A percentile compares a stretch with the other conserved stretches of the same genome.
phyloP scores from a whole-genome alignment of 2,329 filamentous ascomycete genomes.

The Aspergillus awamori region DNA sequence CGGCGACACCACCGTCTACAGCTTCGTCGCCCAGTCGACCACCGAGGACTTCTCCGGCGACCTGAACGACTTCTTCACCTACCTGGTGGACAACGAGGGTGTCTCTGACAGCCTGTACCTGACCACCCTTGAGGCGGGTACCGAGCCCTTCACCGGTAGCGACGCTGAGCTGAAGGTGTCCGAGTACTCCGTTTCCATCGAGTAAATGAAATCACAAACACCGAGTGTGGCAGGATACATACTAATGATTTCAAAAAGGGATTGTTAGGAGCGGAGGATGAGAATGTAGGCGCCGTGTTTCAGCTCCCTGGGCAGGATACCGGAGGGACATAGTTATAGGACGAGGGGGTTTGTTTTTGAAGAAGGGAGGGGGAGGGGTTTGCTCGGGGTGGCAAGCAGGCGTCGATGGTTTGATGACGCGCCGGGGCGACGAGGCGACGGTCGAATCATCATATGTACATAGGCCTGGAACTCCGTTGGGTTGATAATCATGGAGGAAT shows the following conservation, averaged over 20 bases:
- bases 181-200: conserved; percentile 34
- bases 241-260: not conserved
- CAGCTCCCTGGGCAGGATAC: conserved; percentile 19
- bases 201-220: conserved; percentile 18
- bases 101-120: conserved; percentile 54
- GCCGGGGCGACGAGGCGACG: not conserved
- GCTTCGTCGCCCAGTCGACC: conserved; percentile 56
- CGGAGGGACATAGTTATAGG: conserved; percentile 1
- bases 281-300: conserved; percentile 26
- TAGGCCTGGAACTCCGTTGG: not conserved
- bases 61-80: conserved; percentile 60
- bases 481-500: not conserved
- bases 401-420: not conserved
- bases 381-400: no score
- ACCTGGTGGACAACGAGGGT: conserved; percentile 51
- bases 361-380: not conserved
- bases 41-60: conserved; percentile 61
- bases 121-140: conserved; percentile 49
- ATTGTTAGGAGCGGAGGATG: conserved; percentile 8
- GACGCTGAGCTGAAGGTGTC: conserved; percentile 32
- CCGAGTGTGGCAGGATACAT: not conserved
- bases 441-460: not conserved
- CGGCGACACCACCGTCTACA: conserved; percentile 60
- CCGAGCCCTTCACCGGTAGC: conserved; percentile 40
- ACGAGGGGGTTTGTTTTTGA: not conserved